phyloP scores from a whole-genome alignment of 257 asterid species.

The Lantana camara region DNA sequence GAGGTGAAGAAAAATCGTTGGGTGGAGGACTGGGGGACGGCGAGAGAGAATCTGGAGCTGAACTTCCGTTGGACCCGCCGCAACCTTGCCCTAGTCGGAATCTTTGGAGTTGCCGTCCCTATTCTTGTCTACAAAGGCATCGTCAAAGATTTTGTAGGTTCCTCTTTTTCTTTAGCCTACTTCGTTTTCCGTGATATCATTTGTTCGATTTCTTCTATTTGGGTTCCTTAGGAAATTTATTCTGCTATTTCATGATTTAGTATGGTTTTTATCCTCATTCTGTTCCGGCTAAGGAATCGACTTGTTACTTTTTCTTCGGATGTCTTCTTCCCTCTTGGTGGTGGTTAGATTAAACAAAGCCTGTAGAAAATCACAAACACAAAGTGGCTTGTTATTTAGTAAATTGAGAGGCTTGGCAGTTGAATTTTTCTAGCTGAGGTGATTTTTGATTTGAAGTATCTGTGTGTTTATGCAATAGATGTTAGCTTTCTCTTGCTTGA shows the following conservation, averaged over 20 bases:
- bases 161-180: neutral
- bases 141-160: slow-evolving; percentile 80
- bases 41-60: slow-evolving; percentile 87
- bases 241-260: too few relatives aligned
- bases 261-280: neutral
- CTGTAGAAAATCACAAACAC: too few relatives aligned
- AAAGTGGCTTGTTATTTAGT: too few relatives aligned
- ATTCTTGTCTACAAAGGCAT: slow-evolving; percentile 82
- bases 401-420: too few relatives aligned
- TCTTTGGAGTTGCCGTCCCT: slow-evolving; percentile 86
- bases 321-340: too few relatives aligned
- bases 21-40: slow-evolving; percentile 81
- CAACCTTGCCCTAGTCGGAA: slow-evolving; percentile 77
- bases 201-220: neutral
- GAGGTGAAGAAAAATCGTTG: slow-evolving; percentile 79
- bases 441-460: too few relatives aligned
- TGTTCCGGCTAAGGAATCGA: neutral
- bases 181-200: neutral
- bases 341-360: too few relatives aligned
- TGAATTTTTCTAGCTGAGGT: too few relatives aligned
- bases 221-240: neutral
- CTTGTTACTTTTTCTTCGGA: neutral
- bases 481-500: too few relatives aligned
- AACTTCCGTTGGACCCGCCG: slow-evolving; percentile 94
- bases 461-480: too few relatives aligned